Conservation (phyloP, 495 filamentous ascomycete species). For the Penicillium malachiteum region DNA sequence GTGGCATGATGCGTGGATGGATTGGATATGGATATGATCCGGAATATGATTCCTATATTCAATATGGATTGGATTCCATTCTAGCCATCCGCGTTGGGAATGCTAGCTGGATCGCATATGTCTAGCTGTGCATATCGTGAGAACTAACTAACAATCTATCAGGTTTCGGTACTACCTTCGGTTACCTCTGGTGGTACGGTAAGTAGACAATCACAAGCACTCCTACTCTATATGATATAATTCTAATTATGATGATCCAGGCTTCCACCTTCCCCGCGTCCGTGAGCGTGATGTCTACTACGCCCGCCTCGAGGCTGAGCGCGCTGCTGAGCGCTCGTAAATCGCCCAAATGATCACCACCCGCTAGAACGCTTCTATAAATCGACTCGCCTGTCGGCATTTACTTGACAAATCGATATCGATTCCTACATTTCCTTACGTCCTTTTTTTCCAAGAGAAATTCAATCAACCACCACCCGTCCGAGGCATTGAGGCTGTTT, state of each 20-base stretch:
- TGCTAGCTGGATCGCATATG: no score
- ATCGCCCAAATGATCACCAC: slow-evolving; percentile 20
- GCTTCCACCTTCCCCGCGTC: slow-evolving; percentile 76
- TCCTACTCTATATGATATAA: not conserved
- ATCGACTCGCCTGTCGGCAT: slow-evolving; percentile 22
- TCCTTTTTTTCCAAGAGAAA: not conserved
- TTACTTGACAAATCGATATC: slow-evolving; percentile 2
- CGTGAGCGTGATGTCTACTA: slow-evolving; percentile 75
- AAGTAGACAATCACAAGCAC: slow-evolving; percentile 36
- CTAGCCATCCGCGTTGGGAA: no score
- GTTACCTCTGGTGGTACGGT: slow-evolving; percentile 83
- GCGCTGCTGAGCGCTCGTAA: slow-evolving; percentile 47
- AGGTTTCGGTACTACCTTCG: slow-evolving; percentile 70
- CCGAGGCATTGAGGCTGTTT: not conserved
- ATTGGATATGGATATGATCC: no score
- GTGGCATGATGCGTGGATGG: slow-evolving; percentile 21
- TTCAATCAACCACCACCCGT: slow-evolving; percentile 9
- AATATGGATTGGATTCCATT: no score
- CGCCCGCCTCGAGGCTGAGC: slow-evolving; percentile 69
- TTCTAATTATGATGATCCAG: slow-evolving; percentile 32
- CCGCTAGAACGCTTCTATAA: slow-evolving; percentile 1
- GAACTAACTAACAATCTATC: slow-evolving; percentile 10
- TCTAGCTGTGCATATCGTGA: not conserved
- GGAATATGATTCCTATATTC: no score
- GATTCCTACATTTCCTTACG: not conserved